Percentiles rank a stretch among this genome's conserved stretches.
phyloP scores from a whole-genome alignment of 148 eudicot species.

The Rheum nobile region DNA sequence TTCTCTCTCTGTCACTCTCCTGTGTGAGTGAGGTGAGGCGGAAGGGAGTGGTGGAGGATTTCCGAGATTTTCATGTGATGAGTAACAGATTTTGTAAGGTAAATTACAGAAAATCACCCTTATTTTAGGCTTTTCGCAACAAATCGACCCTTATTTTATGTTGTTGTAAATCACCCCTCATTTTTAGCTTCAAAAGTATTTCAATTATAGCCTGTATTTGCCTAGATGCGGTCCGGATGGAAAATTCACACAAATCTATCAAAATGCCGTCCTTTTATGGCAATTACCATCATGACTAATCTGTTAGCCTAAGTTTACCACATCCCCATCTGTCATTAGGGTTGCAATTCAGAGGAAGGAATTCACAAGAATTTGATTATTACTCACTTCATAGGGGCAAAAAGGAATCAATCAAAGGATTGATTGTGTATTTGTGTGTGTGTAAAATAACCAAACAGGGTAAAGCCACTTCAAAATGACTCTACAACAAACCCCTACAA shows the following conservation, averaged over 20 bases:
- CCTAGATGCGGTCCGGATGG: too few species aligned
- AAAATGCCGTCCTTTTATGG: too few species aligned
- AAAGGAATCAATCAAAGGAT: slow-evolving; percentile 3
- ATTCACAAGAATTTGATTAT: not conserved
- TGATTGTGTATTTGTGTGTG: not conserved
- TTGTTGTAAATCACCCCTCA: too few species aligned
- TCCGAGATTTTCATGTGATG: not conserved
- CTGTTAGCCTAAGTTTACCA: not conserved
- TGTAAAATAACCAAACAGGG: not conserved
- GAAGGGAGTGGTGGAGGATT: not conserved
- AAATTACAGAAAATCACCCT: not conserved
- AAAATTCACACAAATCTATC: too few species aligned
- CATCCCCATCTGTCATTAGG: not conserved
- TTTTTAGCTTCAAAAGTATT: not conserved
- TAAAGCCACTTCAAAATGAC: not conserved
- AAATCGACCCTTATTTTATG: not conserved
- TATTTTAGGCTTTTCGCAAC: not conserved
- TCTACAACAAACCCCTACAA: not conserved
- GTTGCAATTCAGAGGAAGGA: not conserved
- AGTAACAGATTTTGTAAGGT: not conserved
- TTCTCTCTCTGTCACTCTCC: not conserved
- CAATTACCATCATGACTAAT: too few species aligned
- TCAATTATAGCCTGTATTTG: too few species aligned
- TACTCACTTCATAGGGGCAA: not conserved
- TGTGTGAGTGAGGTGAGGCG: not conserved